These are phyloP conservation scores for Alopecurus myosuroides DNA, from an alignment of 176 grass and related monocot species.

Conservation along the genomic window DNA sequence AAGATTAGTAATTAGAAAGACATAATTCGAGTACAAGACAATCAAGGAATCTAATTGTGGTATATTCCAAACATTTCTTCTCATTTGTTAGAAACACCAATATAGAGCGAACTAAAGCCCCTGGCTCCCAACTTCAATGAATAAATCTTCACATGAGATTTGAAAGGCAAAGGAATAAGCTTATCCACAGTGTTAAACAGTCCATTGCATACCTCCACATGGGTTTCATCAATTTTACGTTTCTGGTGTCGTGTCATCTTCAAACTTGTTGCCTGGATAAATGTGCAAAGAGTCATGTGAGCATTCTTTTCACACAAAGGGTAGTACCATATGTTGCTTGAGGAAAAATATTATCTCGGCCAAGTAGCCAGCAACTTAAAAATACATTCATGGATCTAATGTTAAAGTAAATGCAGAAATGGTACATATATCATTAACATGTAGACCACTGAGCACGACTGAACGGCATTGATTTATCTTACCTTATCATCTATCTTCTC, in stretches of 20 bases:
- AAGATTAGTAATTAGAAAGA: conserved; percentile 1
- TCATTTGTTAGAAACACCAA: neutral
- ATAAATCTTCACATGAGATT: conserved; percentile 10
- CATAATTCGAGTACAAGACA: neutral
- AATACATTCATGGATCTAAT: neutral
- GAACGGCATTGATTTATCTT: conserved; percentile 12
- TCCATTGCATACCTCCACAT: conserved; percentile 79
- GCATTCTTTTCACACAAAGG: neutral
- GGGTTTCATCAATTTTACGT: conserved; percentile 96
- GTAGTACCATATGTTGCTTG: neutral
- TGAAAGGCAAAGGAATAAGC: neutral
- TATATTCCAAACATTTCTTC: neutral
- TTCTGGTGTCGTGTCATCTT: conserved; percentile 99
- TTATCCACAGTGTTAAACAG: conserved; percentile 4
- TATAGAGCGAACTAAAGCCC: neutral
- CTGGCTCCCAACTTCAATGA: neutral
- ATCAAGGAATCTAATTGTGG: neutral
- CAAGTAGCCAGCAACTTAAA: neutral
- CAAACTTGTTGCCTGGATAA: conserved; percentile 84
- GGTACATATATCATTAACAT: neutral
- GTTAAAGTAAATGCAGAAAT: conserved; percentile 7
- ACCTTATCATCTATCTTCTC: conserved; percentile 99
- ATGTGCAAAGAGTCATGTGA: conserved; percentile 19
- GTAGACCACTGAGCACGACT: neutral
- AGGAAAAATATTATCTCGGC: neutral